Evolutionary conservation across 2,329 filamentous ascomycete genomes (phyloP).

Genomic region (Cladosporium cucumerinum): DNA sequence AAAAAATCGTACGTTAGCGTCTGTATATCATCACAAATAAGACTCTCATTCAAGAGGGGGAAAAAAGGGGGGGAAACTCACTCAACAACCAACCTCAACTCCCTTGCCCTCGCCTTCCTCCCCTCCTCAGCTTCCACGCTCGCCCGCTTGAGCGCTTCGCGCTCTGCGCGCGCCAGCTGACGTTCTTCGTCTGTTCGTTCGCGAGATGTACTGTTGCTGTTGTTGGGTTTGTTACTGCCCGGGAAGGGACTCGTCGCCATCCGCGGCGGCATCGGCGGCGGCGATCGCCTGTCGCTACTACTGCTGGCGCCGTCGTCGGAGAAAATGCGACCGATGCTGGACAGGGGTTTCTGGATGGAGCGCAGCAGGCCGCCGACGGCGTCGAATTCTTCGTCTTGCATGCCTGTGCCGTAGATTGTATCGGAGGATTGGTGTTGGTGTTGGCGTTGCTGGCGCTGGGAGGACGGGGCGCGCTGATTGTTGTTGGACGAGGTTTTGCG

Average conservation of each 20-base stretch:
- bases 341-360: slow-evolving; percentile 86
- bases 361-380: slow-evolving; percentile 81
- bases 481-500: slow-evolving; percentile 45
- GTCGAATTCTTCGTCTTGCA: slow-evolving; percentile 51
- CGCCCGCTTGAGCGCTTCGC: slow-evolving; percentile 84
- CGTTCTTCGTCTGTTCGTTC: slow-evolving; percentile 22
- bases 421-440: slow-evolving; percentile 1
- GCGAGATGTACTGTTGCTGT: neutral
- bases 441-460: neutral
- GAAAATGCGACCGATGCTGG: slow-evolving; percentile 92
- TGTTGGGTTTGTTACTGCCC: neutral
- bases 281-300: slow-evolving; percentile 27
- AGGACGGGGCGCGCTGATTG: slow-evolving; percentile 36
- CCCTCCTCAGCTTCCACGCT: slow-evolving; percentile 88
- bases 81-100: slow-evolving; percentile 89
- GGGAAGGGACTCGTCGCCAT: neutral
- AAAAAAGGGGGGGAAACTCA: slow-evolving; percentile 32
- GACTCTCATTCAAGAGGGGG: too few relatives aligned
- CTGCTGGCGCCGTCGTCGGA: slow-evolving; percentile 57
- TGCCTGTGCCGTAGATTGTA: slow-evolving; percentile 13
- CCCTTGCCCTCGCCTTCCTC: slow-evolving; percentile 72
- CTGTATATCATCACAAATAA: too few relatives aligned
- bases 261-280: slow-evolving; percentile 22
- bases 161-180: slow-evolving; percentile 65
- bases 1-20: neutral